These are phyloP conservation scores for Litchi chinensis DNA, from an alignment of 345 rosid species.

Conservation along the genomic window DNA sequence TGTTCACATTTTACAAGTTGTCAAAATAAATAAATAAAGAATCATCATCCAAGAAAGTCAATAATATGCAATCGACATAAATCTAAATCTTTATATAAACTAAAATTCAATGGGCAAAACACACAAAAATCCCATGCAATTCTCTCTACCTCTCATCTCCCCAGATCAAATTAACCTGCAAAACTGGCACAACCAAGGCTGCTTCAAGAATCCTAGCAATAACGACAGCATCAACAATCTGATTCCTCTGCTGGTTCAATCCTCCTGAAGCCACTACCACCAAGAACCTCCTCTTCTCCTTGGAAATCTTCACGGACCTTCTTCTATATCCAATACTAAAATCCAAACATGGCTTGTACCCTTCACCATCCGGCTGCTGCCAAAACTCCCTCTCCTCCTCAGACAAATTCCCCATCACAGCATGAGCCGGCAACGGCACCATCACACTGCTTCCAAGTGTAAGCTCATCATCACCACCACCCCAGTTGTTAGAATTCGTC, in stretches of 20 bases:
- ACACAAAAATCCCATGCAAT: neutral
- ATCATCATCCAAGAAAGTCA: no score
- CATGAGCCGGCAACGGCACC: slow-evolving; percentile 53
- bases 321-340: slow-evolving; percentile 53
- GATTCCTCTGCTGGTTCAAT: slow-evolving; percentile 70
- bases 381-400: slow-evolving; percentile 66
- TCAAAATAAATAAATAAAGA: no score
- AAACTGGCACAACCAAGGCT: slow-evolving; percentile 66
- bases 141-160: slow-evolving; percentile 64
- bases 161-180: slow-evolving; percentile 74
- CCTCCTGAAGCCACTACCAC: slow-evolving; percentile 75
- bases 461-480: neutral
- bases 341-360: slow-evolving; percentile 71
- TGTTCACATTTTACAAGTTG: neutral
- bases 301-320: slow-evolving; percentile 44
- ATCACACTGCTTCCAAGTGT: slow-evolving; percentile 26
- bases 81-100: no score
- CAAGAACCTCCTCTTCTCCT: slow-evolving; percentile 65
- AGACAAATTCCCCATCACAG: slow-evolving; percentile 44
- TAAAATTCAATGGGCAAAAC: neutral
- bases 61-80: no score
- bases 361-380: slow-evolving; percentile 65
- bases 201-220: slow-evolving; percentile 77
- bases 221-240: slow-evolving; percentile 75
- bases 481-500: slow-evolving; percentile 7